Base-by-base conservation (phyloP, 352 stramenopile species). In the Nothophytophthora sp. region DNA sequence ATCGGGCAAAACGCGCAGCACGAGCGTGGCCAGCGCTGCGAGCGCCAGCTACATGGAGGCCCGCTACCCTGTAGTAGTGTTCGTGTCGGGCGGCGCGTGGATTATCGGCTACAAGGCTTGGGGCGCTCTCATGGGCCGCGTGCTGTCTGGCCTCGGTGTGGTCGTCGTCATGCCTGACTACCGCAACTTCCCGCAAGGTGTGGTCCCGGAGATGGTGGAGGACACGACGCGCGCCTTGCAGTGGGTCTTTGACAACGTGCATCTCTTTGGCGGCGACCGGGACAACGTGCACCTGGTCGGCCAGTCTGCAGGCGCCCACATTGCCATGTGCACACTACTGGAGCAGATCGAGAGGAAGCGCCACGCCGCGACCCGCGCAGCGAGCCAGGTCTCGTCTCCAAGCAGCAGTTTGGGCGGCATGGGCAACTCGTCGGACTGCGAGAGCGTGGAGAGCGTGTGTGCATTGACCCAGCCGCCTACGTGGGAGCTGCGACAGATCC, bases 71-170 rank as follows among this genome's bases (percentile, higher is more conserved):
- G 89, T 97, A 7, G 66, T 97, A 0, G 76, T 98, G 15, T 97
- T 98, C 52, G 70, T 96, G 10, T 89, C 82, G 7, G 92, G 92
- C 25, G 91, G 88, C 25, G 81, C 88, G 7, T 98, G 89, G 88
- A 96, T 96, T 53, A 97, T 98, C 33, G 88, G 91, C 4, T 96
- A 97, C 71, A 97, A 97, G 67, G 90, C 87, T 18, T 98, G 90
- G 90, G 88, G 87, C 4, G 70, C 88, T 2, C 67, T 97, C 10
- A 79, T 97, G 50, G 90, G 80, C 45, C 76, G 86, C 20, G 82
- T 83, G 1, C 50, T 97, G 12, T 77, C 76, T 4, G 73, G 76
- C 2, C 70, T 82, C 22, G 86, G 85, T 6, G 66, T 97, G 43
- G 68, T 98, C 2, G 81, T 96, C 3, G 75, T 97, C 38, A 92